Conservation (phyloP, 192 early-diverging fungal genomes). For the Linnemannia elongata region DNA sequence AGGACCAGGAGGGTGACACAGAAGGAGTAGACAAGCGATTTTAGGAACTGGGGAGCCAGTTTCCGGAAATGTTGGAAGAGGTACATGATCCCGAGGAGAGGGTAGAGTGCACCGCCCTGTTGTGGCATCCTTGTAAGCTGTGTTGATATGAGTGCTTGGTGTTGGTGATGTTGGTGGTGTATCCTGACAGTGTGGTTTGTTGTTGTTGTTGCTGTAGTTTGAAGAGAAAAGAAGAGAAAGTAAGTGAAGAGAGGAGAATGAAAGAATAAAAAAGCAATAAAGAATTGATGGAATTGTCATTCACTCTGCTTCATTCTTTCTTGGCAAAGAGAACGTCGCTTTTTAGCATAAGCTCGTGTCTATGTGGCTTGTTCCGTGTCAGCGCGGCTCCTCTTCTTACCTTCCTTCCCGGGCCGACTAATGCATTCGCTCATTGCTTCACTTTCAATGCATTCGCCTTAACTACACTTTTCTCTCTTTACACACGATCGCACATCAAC, state of each 20-base stretch:
- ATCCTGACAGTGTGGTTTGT: background rate
- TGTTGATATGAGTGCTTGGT: background rate
- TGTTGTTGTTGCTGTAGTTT: background rate
- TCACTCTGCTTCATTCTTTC: background rate
- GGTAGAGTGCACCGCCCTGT: constrained; percentile 6
- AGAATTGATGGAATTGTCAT: background rate
- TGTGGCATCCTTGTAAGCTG: background rate
- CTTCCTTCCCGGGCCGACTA: background rate
- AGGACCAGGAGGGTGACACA: constrained; percentile 33
- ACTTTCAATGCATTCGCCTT: background rate
- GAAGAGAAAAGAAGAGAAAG: background rate
- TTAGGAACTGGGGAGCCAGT: constrained; percentile 32
- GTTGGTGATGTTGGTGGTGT: background rate
- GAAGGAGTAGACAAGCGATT: constrained; percentile 25
- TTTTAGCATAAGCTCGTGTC: background rate
- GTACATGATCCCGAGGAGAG: constrained; percentile 29
- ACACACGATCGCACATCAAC: background rate
- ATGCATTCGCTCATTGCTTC: background rate
- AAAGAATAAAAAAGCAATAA: background rate
- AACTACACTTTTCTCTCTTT: background rate
- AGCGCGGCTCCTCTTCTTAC: background rate
- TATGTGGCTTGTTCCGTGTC: background rate
- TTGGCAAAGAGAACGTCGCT: too few relatives aligned
- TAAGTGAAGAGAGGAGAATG: background rate
- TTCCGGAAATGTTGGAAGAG: constrained; percentile 26